Conservation (phyloP, 805 yeast species). For the Ogataea parapolymorpha region DNA sequence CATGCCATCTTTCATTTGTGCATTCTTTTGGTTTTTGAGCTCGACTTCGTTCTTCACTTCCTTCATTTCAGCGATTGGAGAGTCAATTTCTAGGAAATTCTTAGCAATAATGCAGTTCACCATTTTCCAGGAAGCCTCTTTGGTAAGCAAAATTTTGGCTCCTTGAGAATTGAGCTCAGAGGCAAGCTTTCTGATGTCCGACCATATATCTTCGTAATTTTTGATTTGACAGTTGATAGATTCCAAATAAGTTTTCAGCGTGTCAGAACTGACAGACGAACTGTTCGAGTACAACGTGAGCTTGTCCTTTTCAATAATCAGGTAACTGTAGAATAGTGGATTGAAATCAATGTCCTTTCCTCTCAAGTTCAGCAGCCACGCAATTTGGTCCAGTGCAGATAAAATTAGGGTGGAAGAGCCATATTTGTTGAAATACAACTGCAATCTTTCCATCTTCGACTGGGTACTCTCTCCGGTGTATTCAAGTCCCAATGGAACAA, state of each 20-base stretch:
- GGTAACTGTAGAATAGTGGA: conserved; percentile 51
- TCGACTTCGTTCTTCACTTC: conserved; percentile 50
- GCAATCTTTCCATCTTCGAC: conserved; percentile 53
- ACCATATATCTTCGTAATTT: conserved; percentile 46
- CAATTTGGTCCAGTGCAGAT: conserved; percentile 73
- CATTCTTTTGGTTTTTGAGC: conserved; percentile 46
- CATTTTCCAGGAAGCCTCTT: conserved; percentile 66
- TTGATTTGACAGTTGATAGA: conserved; percentile 42
- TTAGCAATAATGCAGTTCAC: conserved; percentile 44
- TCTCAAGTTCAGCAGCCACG: conserved; percentile 86
- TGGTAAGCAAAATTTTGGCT: conserved; percentile 48
- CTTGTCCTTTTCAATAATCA: conserved; percentile 42
- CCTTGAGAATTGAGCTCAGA: conserved; percentile 17
- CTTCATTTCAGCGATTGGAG: conserved; percentile 57
- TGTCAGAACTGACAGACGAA: conserved; percentile 12
- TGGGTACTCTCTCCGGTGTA: conserved; percentile 63
- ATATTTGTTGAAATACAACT: conserved; percentile 35
- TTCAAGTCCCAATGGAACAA: conserved; percentile 48
- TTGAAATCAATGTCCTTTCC: conserved; percentile 50
- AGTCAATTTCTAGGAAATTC: conserved; percentile 40
- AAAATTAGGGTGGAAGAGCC: conserved; percentile 33
- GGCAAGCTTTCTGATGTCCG: conserved; percentile 38
- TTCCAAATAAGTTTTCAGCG: conserved; percentile 38
- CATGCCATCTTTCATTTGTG: conserved; percentile 58
- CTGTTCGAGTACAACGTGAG: conserved; percentile 43